Conservation (phyloP, 2,329 filamentous ascomycete species). For the Trichophyton schoenleinii region DNA sequence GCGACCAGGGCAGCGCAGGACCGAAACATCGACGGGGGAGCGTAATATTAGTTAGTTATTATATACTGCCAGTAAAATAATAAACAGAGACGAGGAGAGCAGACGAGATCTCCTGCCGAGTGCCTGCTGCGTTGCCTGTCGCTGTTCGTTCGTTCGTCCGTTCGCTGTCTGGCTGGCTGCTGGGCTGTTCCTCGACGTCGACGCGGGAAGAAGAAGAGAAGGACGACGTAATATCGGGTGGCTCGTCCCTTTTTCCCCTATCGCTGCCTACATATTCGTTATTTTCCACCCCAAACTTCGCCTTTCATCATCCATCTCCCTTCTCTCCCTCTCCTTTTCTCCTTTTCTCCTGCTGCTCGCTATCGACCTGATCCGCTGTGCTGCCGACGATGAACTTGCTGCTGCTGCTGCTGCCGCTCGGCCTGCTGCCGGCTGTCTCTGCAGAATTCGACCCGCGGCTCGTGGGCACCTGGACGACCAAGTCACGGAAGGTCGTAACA, state of each 20-base stretch:
- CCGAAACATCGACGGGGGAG: background rate
- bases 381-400: slow-evolving; percentile 1
- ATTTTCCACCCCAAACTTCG: background rate
- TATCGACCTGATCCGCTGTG: background rate
- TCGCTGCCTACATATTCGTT: too few species aligned
- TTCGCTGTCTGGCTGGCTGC: too few species aligned
- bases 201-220: background rate
- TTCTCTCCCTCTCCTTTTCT: background rate
- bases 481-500: slow-evolving; percentile 55
- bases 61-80: background rate
- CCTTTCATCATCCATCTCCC: background rate
- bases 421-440: background rate
- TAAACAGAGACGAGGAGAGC: too few species aligned
- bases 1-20: background rate
- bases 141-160: too few species aligned
- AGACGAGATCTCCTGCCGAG: background rate
- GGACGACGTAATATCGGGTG: background rate
- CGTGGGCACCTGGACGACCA: slow-evolving; percentile 61
- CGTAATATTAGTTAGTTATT: background rate
- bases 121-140: background rate
- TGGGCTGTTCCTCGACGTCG: too few species aligned
- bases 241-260: background rate
- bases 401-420: slow-evolving; percentile 2
- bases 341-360: background rate
- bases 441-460: slow-evolving; percentile 34